Evolutionary conservation across 805 yeast species (phyloP).

Genomic region (Yueomyces sinensis): DNA sequence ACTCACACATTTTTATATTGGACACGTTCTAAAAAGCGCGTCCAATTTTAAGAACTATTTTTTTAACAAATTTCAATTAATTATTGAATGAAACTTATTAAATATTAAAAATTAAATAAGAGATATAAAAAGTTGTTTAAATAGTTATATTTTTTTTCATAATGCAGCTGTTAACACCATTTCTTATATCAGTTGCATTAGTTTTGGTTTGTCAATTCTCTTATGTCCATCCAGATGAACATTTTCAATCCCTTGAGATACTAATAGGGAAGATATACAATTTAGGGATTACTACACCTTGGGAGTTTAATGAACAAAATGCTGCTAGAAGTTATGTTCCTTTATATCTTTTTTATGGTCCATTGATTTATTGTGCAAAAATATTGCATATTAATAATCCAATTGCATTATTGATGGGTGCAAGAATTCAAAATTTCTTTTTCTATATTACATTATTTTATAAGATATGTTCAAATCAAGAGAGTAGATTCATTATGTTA

Average conservation of each 20-base stretch:
- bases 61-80: too few species aligned
- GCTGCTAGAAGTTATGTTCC: slow-evolving; percentile 59
- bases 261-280: slow-evolving; percentile 19
- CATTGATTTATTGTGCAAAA: slow-evolving; percentile 21
- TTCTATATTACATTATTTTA: slow-evolving; percentile 8
- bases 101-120: too few species aligned
- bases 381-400: slow-evolving; percentile 25
- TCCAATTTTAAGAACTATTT: too few species aligned
- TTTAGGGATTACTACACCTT: slow-evolving; percentile 35
- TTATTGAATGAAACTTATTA: too few species aligned
- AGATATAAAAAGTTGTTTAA: too few species aligned
- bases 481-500: slow-evolving; percentile 21
- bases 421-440: slow-evolving; percentile 35
- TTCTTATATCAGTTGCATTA: slow-evolving; percentile 25
- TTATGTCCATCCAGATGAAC: slow-evolving; percentile 96
- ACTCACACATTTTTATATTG: too few species aligned
- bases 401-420: slow-evolving; percentile 35
- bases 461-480: slow-evolving; percentile 8
- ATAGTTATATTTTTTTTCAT: too few species aligned
- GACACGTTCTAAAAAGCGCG: too few species aligned
- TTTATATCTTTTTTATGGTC: slow-evolving; percentile 55
- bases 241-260: slow-evolving; percentile 80
- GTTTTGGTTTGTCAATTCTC: slow-evolving; percentile 30
- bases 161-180: too few species aligned
- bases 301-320: slow-evolving; percentile 57